Evolutionary conservation across 331 rosid species (phyloP).

Genomic region (Malus hybrid): DNA sequence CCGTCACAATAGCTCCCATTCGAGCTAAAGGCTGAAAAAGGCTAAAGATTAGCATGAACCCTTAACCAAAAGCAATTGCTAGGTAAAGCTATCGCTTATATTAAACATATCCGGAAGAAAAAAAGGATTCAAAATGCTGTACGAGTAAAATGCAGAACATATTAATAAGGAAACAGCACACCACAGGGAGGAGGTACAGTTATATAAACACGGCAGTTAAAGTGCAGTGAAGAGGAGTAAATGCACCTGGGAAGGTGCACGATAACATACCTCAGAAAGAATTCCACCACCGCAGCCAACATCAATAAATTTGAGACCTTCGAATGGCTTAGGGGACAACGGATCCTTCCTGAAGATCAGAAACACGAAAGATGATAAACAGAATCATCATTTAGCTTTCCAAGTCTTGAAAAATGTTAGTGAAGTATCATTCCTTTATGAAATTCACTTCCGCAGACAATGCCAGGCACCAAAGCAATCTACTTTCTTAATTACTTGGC

Average conservation of each 20-base stretch:
- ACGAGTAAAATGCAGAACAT: background rate
- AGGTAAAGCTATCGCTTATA: no score
- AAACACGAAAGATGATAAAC: background rate
- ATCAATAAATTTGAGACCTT: slow-evolving; percentile 78
- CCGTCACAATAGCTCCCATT: slow-evolving; percentile 85
- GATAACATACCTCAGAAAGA: slow-evolving; percentile 63
- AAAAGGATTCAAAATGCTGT: background rate
- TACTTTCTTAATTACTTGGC: background rate
- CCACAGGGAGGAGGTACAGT: background rate
- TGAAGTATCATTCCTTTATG: background rate
- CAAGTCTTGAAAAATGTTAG: background rate
- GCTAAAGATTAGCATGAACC: background rate
- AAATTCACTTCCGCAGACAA: background rate
- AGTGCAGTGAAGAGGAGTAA: background rate
- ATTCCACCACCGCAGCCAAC: slow-evolving; percentile 99
- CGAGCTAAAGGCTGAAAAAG: slow-evolving; percentile 78
- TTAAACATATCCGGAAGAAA: background rate
- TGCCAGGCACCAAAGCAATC: background rate
- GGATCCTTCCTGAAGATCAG: slow-evolving; percentile 72
- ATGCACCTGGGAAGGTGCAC: background rate
- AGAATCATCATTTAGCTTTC: background rate
- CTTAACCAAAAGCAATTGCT: background rate
- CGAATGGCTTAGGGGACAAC: slow-evolving; percentile 53
- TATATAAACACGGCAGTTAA: background rate
- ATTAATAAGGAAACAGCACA: background rate